Evolutionary conservation across 2,329 filamentous ascomycete species (phyloP).

Genomic region (Arachnomyces sp.): DNA sequence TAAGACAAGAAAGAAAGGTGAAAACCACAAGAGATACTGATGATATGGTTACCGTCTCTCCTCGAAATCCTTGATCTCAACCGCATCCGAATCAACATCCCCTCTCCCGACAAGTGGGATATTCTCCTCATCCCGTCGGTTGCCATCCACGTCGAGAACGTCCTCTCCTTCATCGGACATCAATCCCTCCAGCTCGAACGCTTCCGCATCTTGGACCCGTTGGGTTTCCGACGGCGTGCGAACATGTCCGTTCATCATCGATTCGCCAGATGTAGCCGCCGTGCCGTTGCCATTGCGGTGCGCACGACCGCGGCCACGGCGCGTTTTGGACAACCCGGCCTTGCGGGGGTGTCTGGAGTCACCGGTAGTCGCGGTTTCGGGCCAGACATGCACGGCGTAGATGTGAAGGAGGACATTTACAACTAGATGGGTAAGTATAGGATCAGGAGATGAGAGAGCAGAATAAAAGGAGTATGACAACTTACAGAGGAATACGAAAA

Average conservation of each 20-base stretch:
- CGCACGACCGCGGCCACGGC: slow-evolving; percentile 1
- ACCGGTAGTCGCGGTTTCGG: slow-evolving; percentile 24
- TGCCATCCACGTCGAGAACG: slow-evolving; percentile 24
- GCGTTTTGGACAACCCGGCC: slow-evolving; percentile 3
- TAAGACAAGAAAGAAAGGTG: neutral
- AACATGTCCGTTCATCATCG: slow-evolving; percentile 41
- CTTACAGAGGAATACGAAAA: slow-evolving; percentile 79
- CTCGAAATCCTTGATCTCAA: neutral
- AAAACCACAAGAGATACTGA: neutral
- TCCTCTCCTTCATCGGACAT: slow-evolving; percentile 80
- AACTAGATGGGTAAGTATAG: slow-evolving; percentile 38
- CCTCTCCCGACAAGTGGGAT: slow-evolving; percentile 15
- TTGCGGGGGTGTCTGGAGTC: slow-evolving; percentile 3
- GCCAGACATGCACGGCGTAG: slow-evolving; percentile 61
- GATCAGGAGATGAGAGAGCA: slow-evolving; percentile 7
- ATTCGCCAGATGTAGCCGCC: slow-evolving; percentile 20
- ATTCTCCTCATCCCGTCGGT: slow-evolving; percentile 25
- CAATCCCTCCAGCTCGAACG: slow-evolving; percentile 86
- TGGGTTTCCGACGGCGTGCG: slow-evolving; percentile 30
- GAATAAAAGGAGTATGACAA: slow-evolving; percentile 3
- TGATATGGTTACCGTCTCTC: neutral
- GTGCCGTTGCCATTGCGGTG: neutral
- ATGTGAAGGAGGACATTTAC: slow-evolving; percentile 77
- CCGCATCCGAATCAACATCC: neutral
- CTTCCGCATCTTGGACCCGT: slow-evolving; percentile 71